Conservation (phyloP, 2,329 filamentous ascomycete species). For the Curvularia eragrostidis region DNA sequence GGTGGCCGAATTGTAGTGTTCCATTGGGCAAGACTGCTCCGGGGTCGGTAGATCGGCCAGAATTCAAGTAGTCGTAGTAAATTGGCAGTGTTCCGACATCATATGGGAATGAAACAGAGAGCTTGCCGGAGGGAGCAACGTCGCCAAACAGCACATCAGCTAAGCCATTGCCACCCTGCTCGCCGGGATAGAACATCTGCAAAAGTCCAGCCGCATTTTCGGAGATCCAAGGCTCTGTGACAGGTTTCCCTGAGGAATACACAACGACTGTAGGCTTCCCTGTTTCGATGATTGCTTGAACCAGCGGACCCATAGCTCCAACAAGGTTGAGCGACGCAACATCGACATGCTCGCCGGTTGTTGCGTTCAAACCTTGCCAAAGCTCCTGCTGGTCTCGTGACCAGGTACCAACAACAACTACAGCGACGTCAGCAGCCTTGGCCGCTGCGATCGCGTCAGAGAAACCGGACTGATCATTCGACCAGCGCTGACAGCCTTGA, state of each 20-base stretch:
- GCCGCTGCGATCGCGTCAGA: slow-evolving; percentile 70
- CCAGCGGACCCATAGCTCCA: slow-evolving; percentile 71
- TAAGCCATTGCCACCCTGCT: slow-evolving; percentile 70
- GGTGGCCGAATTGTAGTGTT: slow-evolving; percentile 67
- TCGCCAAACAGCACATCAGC: slow-evolving; percentile 68
- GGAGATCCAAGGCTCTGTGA: slow-evolving; percentile 76
- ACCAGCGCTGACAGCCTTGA: slow-evolving; percentile 76
- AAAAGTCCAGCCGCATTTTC: slow-evolving; percentile 68
- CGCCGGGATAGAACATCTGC: slow-evolving; percentile 77
- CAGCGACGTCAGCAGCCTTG: slow-evolving; percentile 71
- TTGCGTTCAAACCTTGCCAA: slow-evolving; percentile 74
- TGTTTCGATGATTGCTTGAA: slow-evolving; percentile 71
- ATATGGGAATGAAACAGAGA: slow-evolving; percentile 71
- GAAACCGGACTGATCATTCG: slow-evolving; percentile 71
- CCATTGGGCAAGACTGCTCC: slow-evolving; percentile 64
- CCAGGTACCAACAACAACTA: slow-evolving; percentile 79
- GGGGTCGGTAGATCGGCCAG: slow-evolving; percentile 62
- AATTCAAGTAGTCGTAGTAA: slow-evolving; percentile 77
- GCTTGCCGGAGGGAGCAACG: slow-evolving; percentile 70
- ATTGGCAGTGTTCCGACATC: slow-evolving; percentile 71
- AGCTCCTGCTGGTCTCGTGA: slow-evolving; percentile 74
- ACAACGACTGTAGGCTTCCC: slow-evolving; percentile 72
- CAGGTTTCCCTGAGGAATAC: slow-evolving; percentile 72
- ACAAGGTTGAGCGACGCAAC: slow-evolving; percentile 69
- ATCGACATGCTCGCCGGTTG: slow-evolving; percentile 77